phyloP scores from a whole-genome alignment of 2,329 filamentous ascomycete genomes.

The Lachnellula hyalina region DNA sequence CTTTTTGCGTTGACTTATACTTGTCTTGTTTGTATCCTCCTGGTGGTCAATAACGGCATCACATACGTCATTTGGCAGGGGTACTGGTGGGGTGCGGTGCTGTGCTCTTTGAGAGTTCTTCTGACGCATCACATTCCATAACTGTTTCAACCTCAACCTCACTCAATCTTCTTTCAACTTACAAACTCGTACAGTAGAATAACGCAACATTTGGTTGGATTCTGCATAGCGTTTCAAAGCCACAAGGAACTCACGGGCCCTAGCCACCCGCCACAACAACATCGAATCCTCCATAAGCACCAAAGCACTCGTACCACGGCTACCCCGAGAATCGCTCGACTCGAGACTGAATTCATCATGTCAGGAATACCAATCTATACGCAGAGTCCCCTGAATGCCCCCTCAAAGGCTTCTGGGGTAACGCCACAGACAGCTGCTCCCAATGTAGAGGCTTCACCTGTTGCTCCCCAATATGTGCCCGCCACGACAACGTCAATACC shows the following conservation, averaged over 20 bases:
- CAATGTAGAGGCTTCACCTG: conserved; percentile 19
- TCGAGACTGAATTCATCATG: conserved; percentile 38
- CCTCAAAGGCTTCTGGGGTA: conserved; percentile 43
- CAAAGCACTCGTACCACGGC: not conserved
- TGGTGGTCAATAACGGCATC: no score
- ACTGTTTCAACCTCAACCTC: no score
- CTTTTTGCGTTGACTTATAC: no score
- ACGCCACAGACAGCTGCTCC: conserved; percentile 41
- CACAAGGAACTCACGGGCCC: not conserved
- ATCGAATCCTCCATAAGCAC: not conserved
- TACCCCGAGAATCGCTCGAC: not conserved
- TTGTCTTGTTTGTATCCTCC: no score
- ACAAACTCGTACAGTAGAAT: no score
- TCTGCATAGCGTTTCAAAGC: not conserved
- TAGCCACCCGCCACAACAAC: not conserved
- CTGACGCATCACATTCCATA: no score
- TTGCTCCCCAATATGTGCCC: conserved; percentile 19
- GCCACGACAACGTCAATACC: conserved; percentile 30
- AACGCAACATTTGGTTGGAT: not conserved
- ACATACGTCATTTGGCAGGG: no score
- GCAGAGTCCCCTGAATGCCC: conserved; percentile 52
- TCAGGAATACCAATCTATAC: conserved; percentile 56
- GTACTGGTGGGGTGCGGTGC: no score
- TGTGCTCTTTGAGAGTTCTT: no score
- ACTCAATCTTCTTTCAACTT: no score